Base-by-base conservation (phyloP, 169 alveolate species). In the Eimeria maxima region DNA sequence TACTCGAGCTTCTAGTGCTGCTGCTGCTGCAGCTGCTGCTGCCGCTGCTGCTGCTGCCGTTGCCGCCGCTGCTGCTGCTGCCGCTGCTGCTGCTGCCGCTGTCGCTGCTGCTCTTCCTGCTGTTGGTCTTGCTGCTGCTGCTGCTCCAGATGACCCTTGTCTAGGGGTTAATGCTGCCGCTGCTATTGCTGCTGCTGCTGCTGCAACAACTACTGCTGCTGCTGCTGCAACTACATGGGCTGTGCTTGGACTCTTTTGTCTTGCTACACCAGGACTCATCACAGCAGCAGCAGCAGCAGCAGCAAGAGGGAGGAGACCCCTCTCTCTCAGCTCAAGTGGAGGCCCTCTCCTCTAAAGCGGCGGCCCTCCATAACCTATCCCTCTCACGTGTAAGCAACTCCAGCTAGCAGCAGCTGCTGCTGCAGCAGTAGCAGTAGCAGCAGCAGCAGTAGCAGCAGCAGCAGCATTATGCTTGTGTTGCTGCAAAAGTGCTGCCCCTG, bases 361-460 rank as follows among this genome's bases (percentile, higher is more conserved):
- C 33, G 76, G n/a, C 76, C 76, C 33, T 65, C n/a, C n/a, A 65
- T 20, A 22, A 29, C 76, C 76, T 22, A 13, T 65, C 76, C 2
- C 33, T 65, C 33, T 10, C 76, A 14, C 76, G 76, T 10, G 76
- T 65, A 20, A 65, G 76, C 76, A 65, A 29, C 76, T 18, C 33
- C 76, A 65, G 76, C 76, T n/a, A 65, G 76, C 76, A 65, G 76
- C 76, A 65, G 76, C 76, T 18, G 38, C 76, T 18, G 76, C 76
- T 0, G 76, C 76, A 6, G 76, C 57, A 50, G 57, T 11, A 50
- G 57, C 57, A 50, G 57, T 11, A 50, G 57, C 57, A 50, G 11
- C 57, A 50, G 57, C 57, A 50, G 57, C n/a, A 65, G 8, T 14
- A 65, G 42, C 76, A 65, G 76, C 76, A 65, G n/a, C 76, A 65